Evolutionary conservation across 2,329 filamentous ascomycete species (phyloP), one percentile per base, ranked within the genome.

Genomic region (Phaeosphaeriaceae sp.): DNA sequence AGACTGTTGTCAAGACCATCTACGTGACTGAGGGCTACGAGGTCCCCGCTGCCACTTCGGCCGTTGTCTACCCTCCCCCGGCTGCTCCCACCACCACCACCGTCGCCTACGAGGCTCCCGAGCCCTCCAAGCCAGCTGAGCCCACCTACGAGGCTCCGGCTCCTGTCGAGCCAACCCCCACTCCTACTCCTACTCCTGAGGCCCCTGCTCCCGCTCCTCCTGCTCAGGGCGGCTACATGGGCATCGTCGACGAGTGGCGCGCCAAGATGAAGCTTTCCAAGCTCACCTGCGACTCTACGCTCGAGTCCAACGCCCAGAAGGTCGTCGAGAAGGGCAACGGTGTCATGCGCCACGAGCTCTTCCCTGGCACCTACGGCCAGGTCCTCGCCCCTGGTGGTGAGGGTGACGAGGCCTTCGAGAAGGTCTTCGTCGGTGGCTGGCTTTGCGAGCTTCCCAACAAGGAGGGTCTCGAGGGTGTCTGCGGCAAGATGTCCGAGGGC

Each of bases 361-460:
- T 71, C 70, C 40, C 61, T n/a, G 70, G 71, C 43, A 65, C 70
- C 43, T 64, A 50, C 54, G 71, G 62, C 32, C 71, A 74, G 65
- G 69, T 70, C 32, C 73, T 75, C 23, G 72, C 71, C 26, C 70
- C 71, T 26, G 72, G 70, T 19, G 48, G 63, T 26, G 53, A 54
- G 9, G 58, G n/a, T 23, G 26, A 19, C 50, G 35, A 66, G 17
- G 61, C 69, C 35, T 76, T 76, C 64, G 56, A 68, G 58, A 49
- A 64, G 54, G 69, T 73, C 59, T 75, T 74, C 59, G 68, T 75
- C 19, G 74, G 74, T 26, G 73, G 71, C 52, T 76, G 74, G 74
- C 72, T 76, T 52, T 76, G 74, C 71, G 74, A 76, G 65, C 64
- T 66, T 21, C 66, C 74, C 54, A 55, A 54, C 35, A 62, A 71